phyloP scores from a whole-genome alignment of 352 stramenopile species.

The Globisporangium viniferum region DNA sequence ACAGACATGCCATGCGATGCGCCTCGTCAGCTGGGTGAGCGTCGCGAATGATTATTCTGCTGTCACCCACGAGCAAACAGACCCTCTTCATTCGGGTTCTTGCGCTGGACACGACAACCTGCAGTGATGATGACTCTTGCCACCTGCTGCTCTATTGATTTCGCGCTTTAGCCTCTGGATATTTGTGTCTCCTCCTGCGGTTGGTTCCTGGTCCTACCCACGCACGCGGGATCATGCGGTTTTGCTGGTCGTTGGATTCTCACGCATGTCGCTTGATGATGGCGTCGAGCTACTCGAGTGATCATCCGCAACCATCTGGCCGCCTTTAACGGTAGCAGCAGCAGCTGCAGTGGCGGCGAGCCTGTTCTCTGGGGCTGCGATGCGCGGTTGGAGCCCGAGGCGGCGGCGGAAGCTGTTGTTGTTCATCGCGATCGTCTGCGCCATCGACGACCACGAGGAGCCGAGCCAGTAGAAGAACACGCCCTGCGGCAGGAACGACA shows the following conservation, averaged over 20 bases:
- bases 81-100: neutral
- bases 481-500: conserved; percentile 55
- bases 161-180: neutral
- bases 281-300: neutral
- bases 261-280: conserved; percentile 6
- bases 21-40: neutral
- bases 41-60: neutral
- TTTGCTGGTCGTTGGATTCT: conserved; percentile 7
- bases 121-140: neutral
- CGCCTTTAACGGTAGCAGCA: neutral
- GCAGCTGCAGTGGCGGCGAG: conserved; percentile 4
- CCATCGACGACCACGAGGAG: conserved; percentile 64
- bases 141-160: neutral
- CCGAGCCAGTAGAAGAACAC: conserved; percentile 84
- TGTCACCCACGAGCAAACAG: neutral
- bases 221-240: neutral
- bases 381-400: conserved; percentile 48
- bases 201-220: neutral
- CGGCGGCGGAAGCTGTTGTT: conserved; percentile 63
- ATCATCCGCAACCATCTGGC: neutral
- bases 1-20: neutral
- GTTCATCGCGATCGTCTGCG: conserved; percentile 55
- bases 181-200: neutral
- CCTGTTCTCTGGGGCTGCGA: conserved; percentile 17
- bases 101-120: neutral